Evolutionary conservation across 2,329 filamentous ascomycete genomes (phyloP).

Genomic region (Ophiosphaerella narmari): DNA sequence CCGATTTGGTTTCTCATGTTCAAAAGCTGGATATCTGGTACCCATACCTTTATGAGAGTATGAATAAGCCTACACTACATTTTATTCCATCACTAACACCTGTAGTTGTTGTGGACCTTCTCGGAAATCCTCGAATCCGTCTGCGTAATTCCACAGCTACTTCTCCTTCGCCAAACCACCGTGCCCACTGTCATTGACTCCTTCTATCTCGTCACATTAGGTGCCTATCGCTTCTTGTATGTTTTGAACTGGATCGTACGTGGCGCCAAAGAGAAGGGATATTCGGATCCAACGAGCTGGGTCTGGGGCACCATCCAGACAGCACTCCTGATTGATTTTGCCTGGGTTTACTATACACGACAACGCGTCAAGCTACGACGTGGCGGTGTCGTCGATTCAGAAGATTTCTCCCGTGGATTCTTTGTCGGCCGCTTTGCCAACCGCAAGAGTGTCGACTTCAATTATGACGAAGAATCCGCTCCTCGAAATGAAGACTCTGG

Average conservation of each 20-base stretch:
- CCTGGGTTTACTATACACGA: constrained; percentile 93
- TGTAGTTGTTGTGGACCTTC: constrained; percentile 80
- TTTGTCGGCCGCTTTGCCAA: constrained; percentile 79
- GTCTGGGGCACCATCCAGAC: constrained; percentile 91
- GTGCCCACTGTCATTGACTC: constrained; percentile 96
- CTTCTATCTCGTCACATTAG: constrained; percentile 89
- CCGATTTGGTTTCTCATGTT: constrained; percentile 76
- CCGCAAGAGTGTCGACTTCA: constrained; percentile 54
- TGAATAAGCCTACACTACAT: constrained; percentile 8
- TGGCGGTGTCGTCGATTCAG: constrained; percentile 86
- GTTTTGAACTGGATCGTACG: constrained; percentile 88
- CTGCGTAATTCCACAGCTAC: constrained; percentile 86
- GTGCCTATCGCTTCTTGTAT: constrained; percentile 86
- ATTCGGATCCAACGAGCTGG: constrained; percentile 73
- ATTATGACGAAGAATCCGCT: constrained; percentile 61
- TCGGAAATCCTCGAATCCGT: constrained; percentile 91
- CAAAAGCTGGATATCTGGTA: constrained; percentile 52
- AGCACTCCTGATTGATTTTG: constrained; percentile 88
- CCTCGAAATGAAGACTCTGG: constrained; percentile 38
- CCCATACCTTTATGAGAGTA: constrained; percentile 48
- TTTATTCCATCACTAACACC: not conserved
- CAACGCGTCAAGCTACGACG: constrained; percentile 91
- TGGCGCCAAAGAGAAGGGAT: constrained; percentile 59
- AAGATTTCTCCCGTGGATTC: constrained; percentile 86
- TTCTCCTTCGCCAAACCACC: constrained; percentile 90